A percentile compares a stretch with the other conserved stretches of the same genome.
phyloP scores from a whole-genome alignment of 805 yeast genomes.

The Candida schatavii region DNA sequence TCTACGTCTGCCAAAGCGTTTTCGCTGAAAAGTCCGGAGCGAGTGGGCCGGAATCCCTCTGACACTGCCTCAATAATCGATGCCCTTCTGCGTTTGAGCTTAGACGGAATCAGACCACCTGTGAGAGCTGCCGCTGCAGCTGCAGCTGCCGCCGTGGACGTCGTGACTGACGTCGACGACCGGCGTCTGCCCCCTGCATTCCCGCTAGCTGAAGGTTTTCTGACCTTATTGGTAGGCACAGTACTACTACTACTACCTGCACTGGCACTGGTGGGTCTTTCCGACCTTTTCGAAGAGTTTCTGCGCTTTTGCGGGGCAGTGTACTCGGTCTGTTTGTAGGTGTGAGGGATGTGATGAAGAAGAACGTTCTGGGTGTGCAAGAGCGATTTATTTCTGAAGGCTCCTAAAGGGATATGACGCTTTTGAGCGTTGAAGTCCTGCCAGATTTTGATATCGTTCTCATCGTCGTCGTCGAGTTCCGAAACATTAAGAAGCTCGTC shows the following conservation, averaged over 20 bases:
- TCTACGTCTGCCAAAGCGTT: slow-evolving; percentile 73
- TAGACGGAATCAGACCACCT: slow-evolving; percentile 18
- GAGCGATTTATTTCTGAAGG: slow-evolving; percentile 73
- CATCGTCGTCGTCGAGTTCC: slow-evolving; percentile 74
- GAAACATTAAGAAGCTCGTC: slow-evolving; percentile 88
- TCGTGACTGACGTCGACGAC: neutral
- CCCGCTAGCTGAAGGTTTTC: slow-evolving; percentile 2
- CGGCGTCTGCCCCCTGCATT: slow-evolving; percentile 1
- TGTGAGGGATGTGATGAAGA: slow-evolving; percentile 8
- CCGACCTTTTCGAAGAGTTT: slow-evolving; percentile 22
- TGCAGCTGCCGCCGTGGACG: neutral
- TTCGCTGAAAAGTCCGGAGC: slow-evolving; percentile 74
- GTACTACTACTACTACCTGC: too few species aligned
- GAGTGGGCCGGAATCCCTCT: slow-evolving; percentile 73
- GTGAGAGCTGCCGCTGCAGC: neutral
- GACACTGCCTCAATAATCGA: slow-evolving; percentile 72
- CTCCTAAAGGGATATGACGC: slow-evolving; percentile 73
- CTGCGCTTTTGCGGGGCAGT: slow-evolving; percentile 27
- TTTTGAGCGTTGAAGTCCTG: slow-evolving; percentile 42
- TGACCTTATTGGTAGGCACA: neutral
- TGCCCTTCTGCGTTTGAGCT: slow-evolving; percentile 52
- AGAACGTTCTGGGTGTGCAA: slow-evolving; percentile 22
- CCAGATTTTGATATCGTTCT: slow-evolving; percentile 51
- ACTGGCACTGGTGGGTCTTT: slow-evolving; percentile 8
- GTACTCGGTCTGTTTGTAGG: slow-evolving; percentile 16